Base-by-base conservation (phyloP, 208 protist genomes). In the Jaenimonas drosophilae region DNA sequence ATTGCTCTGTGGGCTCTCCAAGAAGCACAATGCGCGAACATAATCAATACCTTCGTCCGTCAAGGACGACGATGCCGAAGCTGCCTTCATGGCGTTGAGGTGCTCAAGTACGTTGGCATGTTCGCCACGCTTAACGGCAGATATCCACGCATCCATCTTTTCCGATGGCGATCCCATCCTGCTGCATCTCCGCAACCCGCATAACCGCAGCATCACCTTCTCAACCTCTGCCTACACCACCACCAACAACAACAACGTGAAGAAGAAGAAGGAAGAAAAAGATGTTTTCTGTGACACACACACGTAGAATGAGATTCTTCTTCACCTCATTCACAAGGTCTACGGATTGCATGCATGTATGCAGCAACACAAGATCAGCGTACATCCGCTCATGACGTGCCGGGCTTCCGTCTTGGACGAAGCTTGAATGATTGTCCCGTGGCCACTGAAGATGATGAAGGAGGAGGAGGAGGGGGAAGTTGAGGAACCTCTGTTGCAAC, bases 1-100 rank as follows among this genome's bases (percentile, higher is more conserved):
- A 56, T 76, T 56, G 17, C 65, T 25, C n/a, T 45, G 24, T 14
- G 25, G 48, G 6, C 48, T 28, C n/a, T n/a, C n/a, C 17, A 91
- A 51, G 40, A 91, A 83, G 44, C 70, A 82, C 39, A 88, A 49
- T 2, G 74, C 82, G 29, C 78, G 68, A 42, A 58, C 67, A 49
- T 83, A 87, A 49, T 91, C 76, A 2, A 87, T 43, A 21, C 75
- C 67, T 16, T 54, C 52, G 34, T 38, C 39, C 25, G 36, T 21
- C 5, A 17, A 19, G 12, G 17, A 6, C 4, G 26, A 17, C 9
- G 37, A 23, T 4, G 11, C 14, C 7, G 28, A 16, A n/a, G 34
- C 19, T 0, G 57, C 50, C 33, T 85, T 91, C 24, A 75, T 42
- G 7, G 49, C 31, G 43, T 79, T 87, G 7, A 85, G 19, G 2